Percentiles rank a stretch among this genome's conserved stretches.
These are phyloP conservation scores for Coniella vitis DNA, from an alignment of 2,329 filamentous ascomycete genomes.

Conservation along the genomic window DNA sequence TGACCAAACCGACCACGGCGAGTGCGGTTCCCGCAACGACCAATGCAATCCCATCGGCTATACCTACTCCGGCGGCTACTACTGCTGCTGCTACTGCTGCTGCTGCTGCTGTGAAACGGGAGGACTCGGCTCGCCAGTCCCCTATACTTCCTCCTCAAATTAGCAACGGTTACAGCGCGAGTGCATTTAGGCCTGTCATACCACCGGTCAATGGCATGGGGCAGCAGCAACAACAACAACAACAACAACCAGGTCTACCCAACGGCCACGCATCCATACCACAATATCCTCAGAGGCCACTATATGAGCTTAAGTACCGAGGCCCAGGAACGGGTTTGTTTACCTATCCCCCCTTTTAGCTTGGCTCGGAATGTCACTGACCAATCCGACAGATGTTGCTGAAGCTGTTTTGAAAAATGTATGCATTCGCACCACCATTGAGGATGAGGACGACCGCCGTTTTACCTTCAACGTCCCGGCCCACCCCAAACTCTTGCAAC, in stretches of 20 bases:
- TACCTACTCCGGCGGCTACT: conserved; percentile 27
- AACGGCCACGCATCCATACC: conserved; percentile 6
- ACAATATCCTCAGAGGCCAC: conserved; percentile 2
- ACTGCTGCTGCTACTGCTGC: conserved; percentile 38
- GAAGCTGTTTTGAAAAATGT: conserved; percentile 64
- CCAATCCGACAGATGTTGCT: conserved; percentile 35
- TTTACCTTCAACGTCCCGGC: conserved; percentile 60
- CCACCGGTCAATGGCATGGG: conserved; percentile 5
- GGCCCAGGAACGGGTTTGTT: conserved; percentile 8
- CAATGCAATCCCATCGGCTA: conserved; percentile 13
- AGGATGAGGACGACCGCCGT: conserved; percentile 53
- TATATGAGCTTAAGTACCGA: conserved; percentile 16
- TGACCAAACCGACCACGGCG: conserved; percentile 7
- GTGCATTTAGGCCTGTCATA: conserved; percentile 16
- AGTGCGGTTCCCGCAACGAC: not conserved
- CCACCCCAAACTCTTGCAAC: conserved; percentile 57
- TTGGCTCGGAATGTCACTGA: conserved; percentile 19
- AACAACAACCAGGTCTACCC: conserved; percentile 7
- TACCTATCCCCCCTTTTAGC: not conserved
- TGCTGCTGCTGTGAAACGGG: conserved; percentile 30
- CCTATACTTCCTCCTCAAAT: conserved; percentile 22
- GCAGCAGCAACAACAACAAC: conserved; percentile 10
- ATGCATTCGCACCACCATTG: conserved; percentile 61
- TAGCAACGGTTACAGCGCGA: conserved; percentile 23
- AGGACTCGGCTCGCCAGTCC: conserved; percentile 29